Evolutionary conservation across 495 filamentous ascomycete species (phyloP), one percentile per base, ranked within the genome.

Genomic region (Astrocystis sublimbata): DNA sequence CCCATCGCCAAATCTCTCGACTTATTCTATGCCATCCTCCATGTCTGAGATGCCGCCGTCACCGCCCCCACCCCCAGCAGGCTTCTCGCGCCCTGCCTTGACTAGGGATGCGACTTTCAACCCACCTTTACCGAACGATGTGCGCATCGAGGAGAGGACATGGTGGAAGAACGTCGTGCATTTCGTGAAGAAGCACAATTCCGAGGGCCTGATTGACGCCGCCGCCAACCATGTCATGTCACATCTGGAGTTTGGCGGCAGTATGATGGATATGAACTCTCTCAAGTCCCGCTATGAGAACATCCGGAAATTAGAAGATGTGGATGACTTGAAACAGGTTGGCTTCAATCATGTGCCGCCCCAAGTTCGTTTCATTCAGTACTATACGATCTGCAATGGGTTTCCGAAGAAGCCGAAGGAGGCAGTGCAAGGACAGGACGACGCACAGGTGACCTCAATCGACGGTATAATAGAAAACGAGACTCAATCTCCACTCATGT

Each of bases 371-470:
- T 96, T 97, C 68, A 79, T 91, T 41, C 96, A 97, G 68, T 97
- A 96, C 71, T 97, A 94, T 68, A 96, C 93, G 8, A 81, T 89
- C 26, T 92, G 90, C 57, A 89, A 88, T 4, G 92, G 92, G 2
- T 76, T 58, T 79, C 79, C 30, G 85, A 89, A 76, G 79, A 67
- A 65, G 42, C 60, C 54, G 49, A 74, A 71, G 73, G 61, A 46
- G 62, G 53, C 24, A 41, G 40, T 15, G 15, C 71, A 75, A 21
- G 33, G 28, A 43, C 66, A 71, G 24, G 65, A 73, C 1, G 60
- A 60, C 31, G 60, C 69, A 17, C 26, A 62, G 47, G 43, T 19
- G 6, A 13, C 60, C 26, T 47, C 49, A 1, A 24, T 38, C 4
- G 12, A 24, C 41, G 50, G 15, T 40, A 21, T 35, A 19, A 26